Base-by-base conservation (phyloP, 148 eudicot species). In the Arbutus unedo region DNA sequence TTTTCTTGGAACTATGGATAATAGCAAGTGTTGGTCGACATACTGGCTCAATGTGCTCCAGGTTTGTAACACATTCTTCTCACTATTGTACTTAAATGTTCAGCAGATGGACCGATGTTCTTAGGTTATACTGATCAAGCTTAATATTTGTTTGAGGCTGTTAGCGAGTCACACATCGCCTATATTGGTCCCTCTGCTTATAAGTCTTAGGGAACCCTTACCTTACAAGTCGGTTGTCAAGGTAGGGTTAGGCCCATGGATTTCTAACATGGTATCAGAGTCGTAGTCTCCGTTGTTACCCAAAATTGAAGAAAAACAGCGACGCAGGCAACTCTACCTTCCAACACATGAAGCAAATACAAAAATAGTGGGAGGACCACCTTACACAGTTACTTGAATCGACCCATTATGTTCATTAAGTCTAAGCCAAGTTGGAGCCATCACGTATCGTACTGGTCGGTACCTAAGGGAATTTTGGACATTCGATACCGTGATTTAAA, bases 11-110 rank as follows among this genome's bases (percentile, higher is more conserved):
- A 90, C 87, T 74, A 78, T 84, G 18, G 85, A 92, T 77, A 86
- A 85, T 31, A 31, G 38, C 79, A 94, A 90, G 92, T 89, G 91
- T 72, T 93, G 93, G 80, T 81, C 94, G 83, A 97, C 99, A 66
- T 94, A 94, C 87, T 97, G 99, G 99, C 94, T 97, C 82, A 97
- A 97, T 89, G 94, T 93, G 68, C 93, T 97, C 54, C 99, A 94
- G 97, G 99, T 96, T 76, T 19, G 80, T 83, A n/a, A 59, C 57
- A 49, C 41, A 90, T 85, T 18, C 54, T 53, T 31, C 51, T 51
- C 71, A 8, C 3, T 77, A 31, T 13, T 66, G 48, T 15, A 49
- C 15, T 59, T 38, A 8, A 1, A 31, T 31, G 44, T 31, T 25
- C 73, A 82, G 13, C 85, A 91, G 79, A 31, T 31, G 38, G 38